phyloP scores from a whole-genome alignment of 306 rosid genomes.

The Vicia faba region DNA sequence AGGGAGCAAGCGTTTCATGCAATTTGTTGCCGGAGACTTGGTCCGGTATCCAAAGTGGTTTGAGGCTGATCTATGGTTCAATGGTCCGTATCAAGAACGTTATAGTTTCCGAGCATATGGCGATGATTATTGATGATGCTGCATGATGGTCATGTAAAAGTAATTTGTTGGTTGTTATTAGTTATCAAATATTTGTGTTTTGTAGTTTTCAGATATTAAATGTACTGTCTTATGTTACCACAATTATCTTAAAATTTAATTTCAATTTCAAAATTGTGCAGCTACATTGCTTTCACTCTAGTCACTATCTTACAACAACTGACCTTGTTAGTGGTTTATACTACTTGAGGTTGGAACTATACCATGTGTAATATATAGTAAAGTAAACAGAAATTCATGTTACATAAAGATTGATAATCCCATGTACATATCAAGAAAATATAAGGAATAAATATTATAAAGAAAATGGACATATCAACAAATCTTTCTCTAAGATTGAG shows the following conservation, averaged over 20 bases:
- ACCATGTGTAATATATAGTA: slow-evolving; percentile 27
- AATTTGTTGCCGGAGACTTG: slow-evolving; percentile 80
- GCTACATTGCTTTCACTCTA: no score
- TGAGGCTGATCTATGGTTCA: slow-evolving; percentile 90
- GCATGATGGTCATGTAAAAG: not conserved
- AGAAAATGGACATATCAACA: slow-evolving; percentile 37
- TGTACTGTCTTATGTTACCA: not conserved
- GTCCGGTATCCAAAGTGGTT: slow-evolving; percentile 91
- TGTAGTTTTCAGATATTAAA: not conserved
- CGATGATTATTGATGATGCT: slow-evolving; percentile 50
- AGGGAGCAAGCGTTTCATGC: slow-evolving; percentile 82
- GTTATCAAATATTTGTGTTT: not conserved
- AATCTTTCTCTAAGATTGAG: slow-evolving; percentile 70
- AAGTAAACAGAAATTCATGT: slow-evolving; percentile 31
- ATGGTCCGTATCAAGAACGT: slow-evolving; percentile 83
- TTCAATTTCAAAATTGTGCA: not conserved
- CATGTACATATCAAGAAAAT: slow-evolving; percentile 37
- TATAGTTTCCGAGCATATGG: slow-evolving; percentile 83
- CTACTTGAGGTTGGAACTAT: no score
- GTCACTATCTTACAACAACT: no score
- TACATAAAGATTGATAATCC: slow-evolving; percentile 20
- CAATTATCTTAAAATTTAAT: not conserved
- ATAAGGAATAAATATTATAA: slow-evolving; percentile 34
- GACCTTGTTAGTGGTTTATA: no score
- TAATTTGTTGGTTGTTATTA: not conserved